phyloP scores from a whole-genome alignment of 2,329 filamentous ascomycete species.

The Pseudogymnoascus sp. region DNA sequence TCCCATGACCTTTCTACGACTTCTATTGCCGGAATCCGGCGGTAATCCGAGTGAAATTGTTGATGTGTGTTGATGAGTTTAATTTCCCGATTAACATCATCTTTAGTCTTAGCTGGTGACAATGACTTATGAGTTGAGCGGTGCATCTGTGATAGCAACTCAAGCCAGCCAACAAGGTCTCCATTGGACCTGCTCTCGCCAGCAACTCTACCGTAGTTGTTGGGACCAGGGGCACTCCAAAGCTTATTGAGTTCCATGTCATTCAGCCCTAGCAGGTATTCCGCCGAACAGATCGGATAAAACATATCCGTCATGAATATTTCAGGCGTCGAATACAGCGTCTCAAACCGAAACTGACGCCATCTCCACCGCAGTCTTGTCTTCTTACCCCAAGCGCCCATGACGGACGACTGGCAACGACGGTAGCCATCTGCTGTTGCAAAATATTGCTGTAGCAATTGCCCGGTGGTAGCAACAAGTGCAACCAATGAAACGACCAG shows the following conservation, averaged over 20 bases:
- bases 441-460: conserved; percentile 31
- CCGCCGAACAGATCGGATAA: conserved; percentile 10
- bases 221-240: neutral
- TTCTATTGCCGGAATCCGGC: conserved; percentile 21
- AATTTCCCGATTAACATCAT: neutral
- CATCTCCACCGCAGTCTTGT: conserved; percentile 26
- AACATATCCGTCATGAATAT: conserved; percentile 21
- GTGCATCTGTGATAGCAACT: neutral
- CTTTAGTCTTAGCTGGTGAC: neutral
- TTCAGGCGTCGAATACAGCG: conserved; percentile 30
- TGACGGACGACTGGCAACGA: conserved; percentile 29
- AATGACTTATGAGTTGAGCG: neutral
- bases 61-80: neutral
- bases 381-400: conserved; percentile 26
- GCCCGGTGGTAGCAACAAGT: conserved; percentile 24
- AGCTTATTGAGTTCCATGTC: neutral
- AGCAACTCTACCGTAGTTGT: neutral
- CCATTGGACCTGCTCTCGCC: neutral
- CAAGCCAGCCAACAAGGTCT: conserved; percentile 1
- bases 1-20: conserved; percentile 31
- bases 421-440: conserved; percentile 32
- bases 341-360: conserved; percentile 31
- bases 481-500: conserved; percentile 29
- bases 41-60: neutral
- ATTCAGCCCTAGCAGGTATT: conserved; percentile 12